Evolutionary conservation across 1,284 basidiomycete species (phyloP).

Genomic region (Volvariella surrecta): DNA sequence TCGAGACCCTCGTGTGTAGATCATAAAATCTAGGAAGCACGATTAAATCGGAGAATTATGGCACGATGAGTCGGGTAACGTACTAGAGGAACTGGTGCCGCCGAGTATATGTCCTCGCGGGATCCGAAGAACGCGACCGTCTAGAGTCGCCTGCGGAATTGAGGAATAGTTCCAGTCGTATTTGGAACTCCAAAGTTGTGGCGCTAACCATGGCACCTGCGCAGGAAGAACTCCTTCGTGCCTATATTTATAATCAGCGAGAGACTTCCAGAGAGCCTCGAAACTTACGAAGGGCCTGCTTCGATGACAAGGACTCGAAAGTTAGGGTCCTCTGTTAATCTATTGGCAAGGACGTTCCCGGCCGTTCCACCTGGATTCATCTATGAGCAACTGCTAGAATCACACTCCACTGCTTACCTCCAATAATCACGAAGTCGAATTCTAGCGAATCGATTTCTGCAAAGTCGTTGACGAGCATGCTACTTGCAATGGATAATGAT

Average conservation of each 20-base stretch:
- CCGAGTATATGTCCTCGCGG: constrained; percentile 16
- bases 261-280: neutral
- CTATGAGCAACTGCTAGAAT: neutral
- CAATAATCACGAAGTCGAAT: constrained; percentile 1
- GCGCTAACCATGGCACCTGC: neutral
- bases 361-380: constrained; percentile 6
- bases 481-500: too few species aligned
- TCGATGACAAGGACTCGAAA: constrained; percentile 10
- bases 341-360: constrained; percentile 11
- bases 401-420: neutral
- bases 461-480: too few species aligned
- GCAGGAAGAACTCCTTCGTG: neutral
- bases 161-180: constrained; percentile 15
- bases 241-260: neutral
- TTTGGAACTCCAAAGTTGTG: neutral
- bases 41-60: neutral
- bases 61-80: neutral
- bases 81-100: constrained; percentile 4
- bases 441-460: neutral
- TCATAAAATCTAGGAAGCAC: constrained; percentile 16
- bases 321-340: constrained; percentile 9
- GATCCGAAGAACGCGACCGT: constrained; percentile 17
- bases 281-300: constrained; percentile 10
- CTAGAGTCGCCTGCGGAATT: constrained; percentile 18
- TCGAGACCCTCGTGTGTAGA: constrained; percentile 19